Percentiles rank a stretch among this genome's conserved stretches.
Conservation (phyloP, 257 asterid genomes). For the Gentiana dahurica region DNA sequence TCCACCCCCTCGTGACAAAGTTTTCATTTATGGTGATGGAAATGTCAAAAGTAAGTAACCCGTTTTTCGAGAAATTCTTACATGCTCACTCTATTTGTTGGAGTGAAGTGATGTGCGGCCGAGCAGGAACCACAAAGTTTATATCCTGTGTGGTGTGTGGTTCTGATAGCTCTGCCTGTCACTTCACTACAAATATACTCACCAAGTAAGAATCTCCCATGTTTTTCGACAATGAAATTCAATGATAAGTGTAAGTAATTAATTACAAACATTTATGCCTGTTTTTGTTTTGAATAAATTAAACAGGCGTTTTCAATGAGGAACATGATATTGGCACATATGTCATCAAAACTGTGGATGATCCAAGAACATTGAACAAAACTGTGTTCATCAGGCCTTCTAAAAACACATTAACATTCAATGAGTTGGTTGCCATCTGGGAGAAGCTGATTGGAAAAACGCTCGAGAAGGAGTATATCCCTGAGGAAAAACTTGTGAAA, state of each 20-base stretch:
- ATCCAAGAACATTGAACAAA: constrained; percentile 64
- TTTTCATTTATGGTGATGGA: constrained; percentile 54
- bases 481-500: constrained; percentile 50
- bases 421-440: constrained; percentile 54
- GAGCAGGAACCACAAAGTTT: too few relatives aligned
- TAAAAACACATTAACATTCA: constrained; percentile 41
- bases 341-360: constrained; percentile 56
- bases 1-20: constrained; percentile 14
- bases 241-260: too few relatives aligned
- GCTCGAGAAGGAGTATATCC: constrained; percentile 35
- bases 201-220: too few relatives aligned
- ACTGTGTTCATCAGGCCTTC: constrained; percentile 45
- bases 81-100: too few relatives aligned
- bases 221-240: too few relatives aligned
- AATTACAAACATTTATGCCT: background rate
- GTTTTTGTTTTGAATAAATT: background rate
- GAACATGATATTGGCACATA: constrained; percentile 52
- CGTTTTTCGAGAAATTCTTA: too few relatives aligned
- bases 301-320: constrained; percentile 49
- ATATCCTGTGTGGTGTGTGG: too few relatives aligned
- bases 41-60: constrained; percentile 25
- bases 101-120: too few relatives aligned
- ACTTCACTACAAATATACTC: too few relatives aligned
- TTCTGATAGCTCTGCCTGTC: too few relatives aligned
- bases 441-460: constrained; percentile 73